Conservation (phyloP, 768 basidiomycete genomes). For the Termitomyces sp. region DNA sequence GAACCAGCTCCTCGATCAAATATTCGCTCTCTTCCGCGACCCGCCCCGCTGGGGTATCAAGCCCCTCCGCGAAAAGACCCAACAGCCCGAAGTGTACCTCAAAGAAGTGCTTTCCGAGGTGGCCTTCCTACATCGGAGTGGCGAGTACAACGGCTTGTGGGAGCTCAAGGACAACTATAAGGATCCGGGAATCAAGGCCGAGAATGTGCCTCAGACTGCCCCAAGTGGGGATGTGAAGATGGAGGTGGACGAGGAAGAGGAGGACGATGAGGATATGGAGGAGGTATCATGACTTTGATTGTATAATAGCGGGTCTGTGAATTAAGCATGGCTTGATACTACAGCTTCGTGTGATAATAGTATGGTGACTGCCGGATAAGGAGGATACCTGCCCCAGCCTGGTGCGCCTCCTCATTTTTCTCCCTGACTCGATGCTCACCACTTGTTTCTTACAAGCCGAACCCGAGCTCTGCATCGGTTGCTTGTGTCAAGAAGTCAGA, state of each 20-base stretch:
- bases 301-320: neutral
- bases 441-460: too few species aligned
- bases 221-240: constrained; percentile 39
- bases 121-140: constrained; percentile 70
- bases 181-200: constrained; percentile 50
- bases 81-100: constrained; percentile 84
- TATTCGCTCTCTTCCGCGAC: constrained; percentile 77
- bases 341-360: too few species aligned
- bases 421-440: too few species aligned
- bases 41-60: constrained; percentile 79
- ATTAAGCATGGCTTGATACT: too few species aligned
- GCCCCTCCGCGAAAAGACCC: constrained; percentile 69
- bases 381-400: too few species aligned
- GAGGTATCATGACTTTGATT: constrained; percentile 46
- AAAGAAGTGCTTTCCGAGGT: constrained; percentile 80
- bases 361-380: too few species aligned
- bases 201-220: constrained; percentile 33
- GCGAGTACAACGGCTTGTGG: constrained; percentile 79
- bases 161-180: constrained; percentile 74
- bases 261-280: constrained; percentile 67
- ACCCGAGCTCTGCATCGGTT: too few species aligned
- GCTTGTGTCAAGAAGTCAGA: neutral
- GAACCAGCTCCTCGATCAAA: constrained; percentile 80
- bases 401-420: too few species aligned
- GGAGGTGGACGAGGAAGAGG: constrained; percentile 58